These are phyloP conservation scores for Trichomonas vaginalis DNA, from an alignment of 208 protist species.

Conservation along the genomic window DNA sequence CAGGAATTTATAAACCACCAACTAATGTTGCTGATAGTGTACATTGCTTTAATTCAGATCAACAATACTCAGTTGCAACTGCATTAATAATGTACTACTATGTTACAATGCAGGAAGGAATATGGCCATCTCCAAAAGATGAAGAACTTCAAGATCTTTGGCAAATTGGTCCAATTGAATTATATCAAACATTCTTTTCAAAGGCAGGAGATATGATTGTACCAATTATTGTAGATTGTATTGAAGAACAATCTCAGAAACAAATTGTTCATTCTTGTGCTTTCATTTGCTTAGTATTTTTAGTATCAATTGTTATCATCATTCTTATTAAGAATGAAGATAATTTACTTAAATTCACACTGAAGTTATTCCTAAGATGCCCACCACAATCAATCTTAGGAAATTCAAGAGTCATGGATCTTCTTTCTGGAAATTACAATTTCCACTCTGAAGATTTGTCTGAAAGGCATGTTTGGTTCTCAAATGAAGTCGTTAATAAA, in stretches of 20 bases:
- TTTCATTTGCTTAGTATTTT: not conserved
- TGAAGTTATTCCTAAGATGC: not conserved
- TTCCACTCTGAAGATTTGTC: not conserved
- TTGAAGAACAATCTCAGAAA: not conserved
- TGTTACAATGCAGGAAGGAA: not conserved
- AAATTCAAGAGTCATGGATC: not conserved
- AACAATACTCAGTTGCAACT: not conserved
- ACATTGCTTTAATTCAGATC: not conserved
- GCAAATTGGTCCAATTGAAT: not conserved
- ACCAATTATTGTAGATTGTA: not conserved
- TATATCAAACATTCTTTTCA: not conserved
- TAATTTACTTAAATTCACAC: not conserved
- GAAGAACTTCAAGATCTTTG: not conserved
- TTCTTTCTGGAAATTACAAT: not conserved
- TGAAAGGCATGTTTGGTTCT: not conserved
- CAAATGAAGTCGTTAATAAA: not conserved
- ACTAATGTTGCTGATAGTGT: not conserved
- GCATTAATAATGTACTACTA: not conserved
- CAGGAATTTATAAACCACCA: not conserved
- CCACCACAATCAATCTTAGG: not conserved
- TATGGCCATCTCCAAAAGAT: not conserved
- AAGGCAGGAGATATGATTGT: not conserved
- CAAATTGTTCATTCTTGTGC: not conserved
- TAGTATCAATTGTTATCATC: not conserved
- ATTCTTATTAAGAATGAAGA: not conserved